Conservation (phyloP, 106 monocot genomes). For the Apostasia ramifera region DNA sequence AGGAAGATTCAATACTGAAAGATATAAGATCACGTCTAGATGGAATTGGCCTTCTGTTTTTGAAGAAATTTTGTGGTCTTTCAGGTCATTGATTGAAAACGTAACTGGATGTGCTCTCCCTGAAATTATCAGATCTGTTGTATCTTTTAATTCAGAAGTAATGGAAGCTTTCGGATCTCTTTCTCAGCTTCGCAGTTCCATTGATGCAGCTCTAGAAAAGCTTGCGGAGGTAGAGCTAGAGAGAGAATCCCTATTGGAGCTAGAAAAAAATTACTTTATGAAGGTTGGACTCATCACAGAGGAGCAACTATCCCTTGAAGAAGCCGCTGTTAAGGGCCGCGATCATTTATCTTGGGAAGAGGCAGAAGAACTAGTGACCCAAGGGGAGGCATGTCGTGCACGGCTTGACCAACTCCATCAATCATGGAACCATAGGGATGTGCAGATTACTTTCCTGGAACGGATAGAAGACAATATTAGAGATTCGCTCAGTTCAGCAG, state of each 20-base stretch:
- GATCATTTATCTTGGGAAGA: slow-evolving; percentile 99
- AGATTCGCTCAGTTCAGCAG: slow-evolving; percentile 55
- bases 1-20: slow-evolving; percentile 8
- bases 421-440: slow-evolving; percentile 80
- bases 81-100: slow-evolving; percentile 54
- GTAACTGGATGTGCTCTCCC: slow-evolving; percentile 64
- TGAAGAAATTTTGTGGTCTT: slow-evolving; percentile 34
- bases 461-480: slow-evolving; percentile 61
- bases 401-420: slow-evolving; percentile 79
- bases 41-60: slow-evolving; percentile 64
- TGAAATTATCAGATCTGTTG: slow-evolving; percentile 53
- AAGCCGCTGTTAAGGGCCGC: slow-evolving; percentile 57
- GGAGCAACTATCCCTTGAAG: slow-evolving; percentile 77
- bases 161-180: slow-evolving; percentile 92
- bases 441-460: slow-evolving; percentile 40
- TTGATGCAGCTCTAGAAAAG: slow-evolving; percentile 78
- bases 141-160: slow-evolving; percentile 68
- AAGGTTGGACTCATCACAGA: slow-evolving; percentile 78
- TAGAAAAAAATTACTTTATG: slow-evolving; percentile 76
- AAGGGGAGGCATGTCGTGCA: slow-evolving; percentile 85
- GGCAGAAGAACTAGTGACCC: slow-evolving; percentile 89
- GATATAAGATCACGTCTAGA: slow-evolving; percentile 17
- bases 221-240: slow-evolving; percentile 73
- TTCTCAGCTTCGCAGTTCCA: slow-evolving; percentile 79
- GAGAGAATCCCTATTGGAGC: slow-evolving; percentile 63